Evolutionary conservation across 2,329 filamentous ascomycete species (phyloP).

Genomic region (Mollisiaceae sp.): DNA sequence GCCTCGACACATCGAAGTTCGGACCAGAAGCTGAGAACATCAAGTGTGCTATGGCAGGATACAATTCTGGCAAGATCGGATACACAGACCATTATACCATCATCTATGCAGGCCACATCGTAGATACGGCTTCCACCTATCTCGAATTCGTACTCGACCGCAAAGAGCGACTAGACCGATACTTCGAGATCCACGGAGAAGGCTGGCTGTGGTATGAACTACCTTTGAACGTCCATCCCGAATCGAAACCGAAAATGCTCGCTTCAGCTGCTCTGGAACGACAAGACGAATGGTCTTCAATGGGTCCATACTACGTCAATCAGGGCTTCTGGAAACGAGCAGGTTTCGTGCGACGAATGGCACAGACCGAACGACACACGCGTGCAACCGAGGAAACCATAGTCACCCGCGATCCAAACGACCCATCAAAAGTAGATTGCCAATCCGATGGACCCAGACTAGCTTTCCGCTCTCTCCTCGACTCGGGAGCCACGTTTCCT

Average conservation of each 20-base stretch:
- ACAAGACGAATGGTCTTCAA: slow-evolving; percentile 1
- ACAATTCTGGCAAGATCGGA: slow-evolving; percentile 48
- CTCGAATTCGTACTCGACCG: slow-evolving; percentile 47
- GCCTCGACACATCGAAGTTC: slow-evolving; percentile 43
- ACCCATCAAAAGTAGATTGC: slow-evolving; percentile 16
- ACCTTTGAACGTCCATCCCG: slow-evolving; percentile 43
- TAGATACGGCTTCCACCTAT: slow-evolving; percentile 48
- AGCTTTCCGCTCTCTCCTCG: slow-evolving; percentile 46
- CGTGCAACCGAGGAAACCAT: not conserved
- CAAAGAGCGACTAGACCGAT: slow-evolving; percentile 47
- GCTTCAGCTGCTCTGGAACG: slow-evolving; percentile 10
- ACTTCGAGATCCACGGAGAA: slow-evolving; percentile 44
- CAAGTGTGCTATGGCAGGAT: slow-evolving; percentile 48
- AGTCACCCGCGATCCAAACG: not conserved
- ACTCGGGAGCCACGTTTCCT: slow-evolving; percentile 51
- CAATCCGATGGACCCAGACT: slow-evolving; percentile 38
- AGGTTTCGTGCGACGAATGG: slow-evolving; percentile 27
- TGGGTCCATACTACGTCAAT: slow-evolving; percentile 27
- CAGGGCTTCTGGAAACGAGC: slow-evolving; percentile 34
- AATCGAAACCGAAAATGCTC: slow-evolving; percentile 15
- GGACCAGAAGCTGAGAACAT: slow-evolving; percentile 49
- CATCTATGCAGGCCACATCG: slow-evolving; percentile 50
- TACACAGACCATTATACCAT: slow-evolving; percentile 49
- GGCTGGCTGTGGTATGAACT: slow-evolving; percentile 51
- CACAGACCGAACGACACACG: not conserved